Conservation (phyloP, 2,329 filamentous ascomycete species). For the Xylariaceae sp. region DNA sequence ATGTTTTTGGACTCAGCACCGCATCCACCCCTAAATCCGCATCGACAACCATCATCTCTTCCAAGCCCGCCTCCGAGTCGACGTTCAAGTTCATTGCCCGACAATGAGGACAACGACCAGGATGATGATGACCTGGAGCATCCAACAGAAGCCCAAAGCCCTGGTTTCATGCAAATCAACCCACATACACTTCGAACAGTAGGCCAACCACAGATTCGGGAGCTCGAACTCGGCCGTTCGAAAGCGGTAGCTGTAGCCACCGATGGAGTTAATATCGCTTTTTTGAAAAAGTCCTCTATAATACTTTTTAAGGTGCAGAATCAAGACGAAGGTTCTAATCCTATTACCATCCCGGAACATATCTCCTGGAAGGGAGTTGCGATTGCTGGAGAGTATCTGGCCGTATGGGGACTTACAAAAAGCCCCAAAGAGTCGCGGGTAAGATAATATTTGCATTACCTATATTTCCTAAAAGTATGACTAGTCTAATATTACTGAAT, state of each 20-base stretch:
- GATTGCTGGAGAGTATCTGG: not conserved
- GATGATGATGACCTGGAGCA: not conserved
- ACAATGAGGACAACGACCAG: not conserved
- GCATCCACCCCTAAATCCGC: not conserved
- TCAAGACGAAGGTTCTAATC: not conserved
- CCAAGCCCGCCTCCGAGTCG: not conserved
- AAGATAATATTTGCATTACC: not conserved
- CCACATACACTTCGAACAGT: not conserved
- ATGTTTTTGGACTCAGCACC: not conserved
- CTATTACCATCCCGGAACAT: not conserved
- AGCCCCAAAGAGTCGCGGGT: not conserved
- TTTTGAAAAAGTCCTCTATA: not conserved
- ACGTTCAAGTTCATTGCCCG: not conserved
- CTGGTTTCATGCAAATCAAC: not conserved
- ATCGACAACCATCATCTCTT: not conserved
- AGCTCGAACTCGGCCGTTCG: not conserved
- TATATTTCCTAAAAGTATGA: not conserved
- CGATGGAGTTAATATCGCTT: not conserved
- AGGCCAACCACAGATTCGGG: not conserved
- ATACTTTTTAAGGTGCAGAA: not conserved
- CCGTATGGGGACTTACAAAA: not conserved
- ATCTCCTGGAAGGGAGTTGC: not conserved
- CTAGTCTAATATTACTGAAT: not conserved
- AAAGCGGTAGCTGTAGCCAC: not conserved
- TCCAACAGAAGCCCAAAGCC: not conserved